Percentiles rank a stretch among this genome's conserved stretches.
Evolutionary conservation across 2,329 filamentous ascomycete genomes (phyloP).

Genomic region (Blastomyces emzantsi): DNA sequence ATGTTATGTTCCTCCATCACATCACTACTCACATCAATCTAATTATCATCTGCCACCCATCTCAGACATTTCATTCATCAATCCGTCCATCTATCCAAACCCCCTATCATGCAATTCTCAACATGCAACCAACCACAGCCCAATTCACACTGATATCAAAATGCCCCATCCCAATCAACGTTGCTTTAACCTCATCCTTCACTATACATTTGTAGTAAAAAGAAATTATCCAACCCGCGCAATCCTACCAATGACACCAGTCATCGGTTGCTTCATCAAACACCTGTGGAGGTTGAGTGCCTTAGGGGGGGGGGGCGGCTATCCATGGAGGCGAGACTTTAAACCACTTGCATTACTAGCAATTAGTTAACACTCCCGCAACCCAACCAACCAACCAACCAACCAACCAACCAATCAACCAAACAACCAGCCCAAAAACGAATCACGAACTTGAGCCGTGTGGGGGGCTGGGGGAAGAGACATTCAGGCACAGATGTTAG

Average conservation of each 20-base stretch:
- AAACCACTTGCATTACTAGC: background rate
- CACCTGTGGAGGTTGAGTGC: background rate
- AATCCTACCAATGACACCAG: background rate
- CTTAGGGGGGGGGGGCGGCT: background rate
- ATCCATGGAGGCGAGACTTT: background rate
- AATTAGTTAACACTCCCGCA: background rate
- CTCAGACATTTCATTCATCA: background rate
- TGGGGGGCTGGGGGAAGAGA: background rate
- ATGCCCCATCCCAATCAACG: background rate
- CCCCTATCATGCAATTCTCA: background rate
- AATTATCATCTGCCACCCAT: background rate
- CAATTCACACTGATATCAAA: background rate
- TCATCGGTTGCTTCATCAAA: background rate
- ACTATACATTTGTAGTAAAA: background rate
- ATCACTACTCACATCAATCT: background rate
- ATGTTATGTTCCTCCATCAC: background rate
- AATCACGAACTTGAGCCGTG: background rate
- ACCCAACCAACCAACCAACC: background rate
- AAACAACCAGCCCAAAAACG: background rate
- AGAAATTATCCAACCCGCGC: background rate
- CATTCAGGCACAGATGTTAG: background rate
- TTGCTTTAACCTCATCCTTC: background rate
- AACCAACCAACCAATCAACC: background rate
- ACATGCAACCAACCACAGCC: background rate
- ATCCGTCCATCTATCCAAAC: background rate